Percentiles rank a stretch among this genome's conserved stretches.
Conservation (phyloP, 1,284 basidiomycete species). For the Phylloboletellus chloephorus region DNA sequence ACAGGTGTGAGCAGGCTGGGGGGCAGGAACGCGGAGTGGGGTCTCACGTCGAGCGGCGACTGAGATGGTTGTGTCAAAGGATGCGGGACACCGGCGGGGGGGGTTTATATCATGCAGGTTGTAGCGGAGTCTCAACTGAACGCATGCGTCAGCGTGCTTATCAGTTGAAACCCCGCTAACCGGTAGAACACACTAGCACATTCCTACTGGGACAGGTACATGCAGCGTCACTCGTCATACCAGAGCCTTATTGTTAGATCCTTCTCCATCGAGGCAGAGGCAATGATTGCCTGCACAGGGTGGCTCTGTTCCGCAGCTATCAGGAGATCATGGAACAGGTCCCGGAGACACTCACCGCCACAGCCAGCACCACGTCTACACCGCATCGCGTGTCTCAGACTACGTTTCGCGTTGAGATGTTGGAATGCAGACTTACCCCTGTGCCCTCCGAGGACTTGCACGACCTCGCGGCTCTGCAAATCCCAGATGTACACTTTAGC, state of each 20-base stretch:
- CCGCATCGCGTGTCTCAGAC: too few species aligned
- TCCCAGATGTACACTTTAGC: slow-evolving; percentile 88
- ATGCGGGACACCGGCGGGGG: background rate
- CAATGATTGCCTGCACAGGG: slow-evolving; percentile 67
- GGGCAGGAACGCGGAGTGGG: background rate
- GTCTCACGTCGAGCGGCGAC: slow-evolving; percentile 51
- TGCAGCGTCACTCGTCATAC: slow-evolving; percentile 51
- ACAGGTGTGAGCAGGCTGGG: background rate
- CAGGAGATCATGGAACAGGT: slow-evolving; percentile 5
- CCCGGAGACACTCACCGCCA: slow-evolving; percentile 50
- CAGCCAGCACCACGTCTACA: slow-evolving; percentile 66
- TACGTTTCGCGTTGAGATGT: too few species aligned
- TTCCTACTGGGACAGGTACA: too few species aligned
- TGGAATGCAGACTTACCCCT: too few species aligned
- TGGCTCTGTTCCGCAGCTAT: slow-evolving; percentile 49
- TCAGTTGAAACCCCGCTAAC: too few species aligned
- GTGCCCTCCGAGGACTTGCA: slow-evolving; percentile 75
- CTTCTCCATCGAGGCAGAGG: slow-evolving; percentile 80
- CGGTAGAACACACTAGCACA: slow-evolving; percentile 11
- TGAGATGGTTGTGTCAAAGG: slow-evolving; percentile 33
- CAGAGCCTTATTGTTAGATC: slow-evolving; percentile 78
- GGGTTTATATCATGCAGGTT: slow-evolving; percentile 21
- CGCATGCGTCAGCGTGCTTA: too few species aligned
- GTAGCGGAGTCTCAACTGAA: slow-evolving; percentile 24
- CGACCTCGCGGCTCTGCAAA: slow-evolving; percentile 74